A percentile compares a stretch with the other conserved stretches of the same genome.
Conservation (phyloP, 331 rosid genomes). For the Erythrophleum ivorense region DNA sequence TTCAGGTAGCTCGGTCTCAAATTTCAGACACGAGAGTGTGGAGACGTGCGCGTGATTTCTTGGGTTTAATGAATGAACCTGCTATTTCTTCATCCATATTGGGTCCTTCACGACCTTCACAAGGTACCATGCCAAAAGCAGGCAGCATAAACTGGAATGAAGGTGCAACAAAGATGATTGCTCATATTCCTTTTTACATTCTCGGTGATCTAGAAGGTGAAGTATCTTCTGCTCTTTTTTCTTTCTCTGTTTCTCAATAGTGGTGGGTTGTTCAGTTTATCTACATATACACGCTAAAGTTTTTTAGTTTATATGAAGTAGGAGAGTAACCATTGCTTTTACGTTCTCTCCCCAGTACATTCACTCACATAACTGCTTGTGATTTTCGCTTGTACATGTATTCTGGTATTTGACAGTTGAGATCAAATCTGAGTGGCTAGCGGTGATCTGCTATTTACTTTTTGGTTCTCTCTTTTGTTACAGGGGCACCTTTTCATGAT, state of each 20-base stretch:
- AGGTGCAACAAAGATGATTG: slow-evolving; percentile 82
- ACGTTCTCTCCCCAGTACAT: neutral
- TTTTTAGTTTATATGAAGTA: neutral
- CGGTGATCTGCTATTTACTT: slow-evolving; percentile 29
- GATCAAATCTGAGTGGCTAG: neutral
- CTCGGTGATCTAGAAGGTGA: slow-evolving; percentile 85
- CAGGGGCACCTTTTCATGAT: slow-evolving; percentile 95
- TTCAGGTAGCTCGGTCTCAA: slow-evolving; percentile 88
- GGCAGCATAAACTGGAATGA: slow-evolving; percentile 88
- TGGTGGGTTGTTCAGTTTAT: slow-evolving; percentile 6
- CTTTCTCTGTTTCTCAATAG: neutral
- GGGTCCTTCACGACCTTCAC: slow-evolving; percentile 80
- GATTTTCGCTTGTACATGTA: slow-evolving; percentile 9
- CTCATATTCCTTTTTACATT: slow-evolving; percentile 92
- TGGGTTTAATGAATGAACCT: slow-evolving; percentile 91
- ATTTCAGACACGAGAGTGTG: slow-evolving; percentile 85
- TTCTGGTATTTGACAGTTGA: slow-evolving; percentile 14
- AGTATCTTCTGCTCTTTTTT: slow-evolving; percentile 26
- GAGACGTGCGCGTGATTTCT: slow-evolving; percentile 87
- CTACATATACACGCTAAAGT: neutral
- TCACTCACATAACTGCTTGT: slow-evolving; percentile 2
- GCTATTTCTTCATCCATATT: slow-evolving; percentile 84
- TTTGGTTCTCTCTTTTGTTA: slow-evolving; percentile 35
- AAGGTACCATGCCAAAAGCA: slow-evolving; percentile 57
- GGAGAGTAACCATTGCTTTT: slow-evolving; percentile 18